Evolutionary conservation across 1,139 yeast genomes (phyloP), one percentile per base, ranked within the genome.

Genomic region (Diutina siamensis): DNA sequence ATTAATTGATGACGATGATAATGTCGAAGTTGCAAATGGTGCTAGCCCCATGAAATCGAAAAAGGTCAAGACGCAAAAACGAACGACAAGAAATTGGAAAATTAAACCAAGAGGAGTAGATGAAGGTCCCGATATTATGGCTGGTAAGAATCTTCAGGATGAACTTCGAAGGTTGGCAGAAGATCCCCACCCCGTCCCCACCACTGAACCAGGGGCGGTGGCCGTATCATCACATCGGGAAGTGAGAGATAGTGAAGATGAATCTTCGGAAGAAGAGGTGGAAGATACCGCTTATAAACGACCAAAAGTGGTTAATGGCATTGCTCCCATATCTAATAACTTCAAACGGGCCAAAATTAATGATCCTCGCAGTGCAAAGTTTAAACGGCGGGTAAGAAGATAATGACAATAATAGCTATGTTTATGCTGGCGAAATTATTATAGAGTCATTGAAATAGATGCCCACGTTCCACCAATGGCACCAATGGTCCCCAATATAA

Each of bases 1-100:
- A 20, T 45, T 36, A 1, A 52, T 47, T 32, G 35, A 35, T 15
- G 50, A 48, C 32, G 46, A 51, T 12, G 55, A 51, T 3, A 51
- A 48, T 31, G 52, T 53, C 48, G 51, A 49, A 4, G 44, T 46
- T 2, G 31, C 27, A 38, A 32, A 22, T 44, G 49, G 46, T 41
- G 45, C 54, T 42, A 42, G 32, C n/a, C 36, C 54, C 15, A 44
- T 52, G 48, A 65, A 60, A 55, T 64, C 65, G 48, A 52, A 48
- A 44, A 66, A 65, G 60, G 67, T 64, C 45, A 57, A 58, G 61
- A 64, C 80, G 0, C 82, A 76, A 45, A 82, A 81, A 62, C 64
- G 89, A 55, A 74, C 79, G 3, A 80, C 87, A 0, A 66, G 82
- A 51, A 67, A 82, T 48, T 78, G 76, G 57, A 75, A 73, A 48